Base-by-base conservation (phyloP, 495 filamentous ascomycete species). In the Penicillium verhagenii region DNA sequence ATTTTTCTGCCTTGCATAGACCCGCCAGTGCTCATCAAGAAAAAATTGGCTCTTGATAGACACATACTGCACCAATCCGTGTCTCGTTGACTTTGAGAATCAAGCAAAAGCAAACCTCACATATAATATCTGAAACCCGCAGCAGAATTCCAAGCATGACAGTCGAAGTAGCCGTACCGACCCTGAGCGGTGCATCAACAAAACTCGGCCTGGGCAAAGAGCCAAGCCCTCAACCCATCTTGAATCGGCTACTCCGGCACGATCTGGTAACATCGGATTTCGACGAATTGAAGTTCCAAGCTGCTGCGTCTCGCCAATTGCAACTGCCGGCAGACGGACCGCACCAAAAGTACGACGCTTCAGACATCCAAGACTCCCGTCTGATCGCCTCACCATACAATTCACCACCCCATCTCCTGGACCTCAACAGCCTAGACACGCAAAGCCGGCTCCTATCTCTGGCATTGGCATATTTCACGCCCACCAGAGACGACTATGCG, bases 321-420 rank as follows among this genome's bases (percentile, higher is more conserved):
- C 19, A 21, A 53, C 57, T 48, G 19, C n/a, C n/a, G 26, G 28
- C 13, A n/a, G 52, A 56, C 3, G 46, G 43, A n/a, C n/a, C n/a
- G 10, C 42, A 53, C 3, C 4, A 5, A 5, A 43, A 46, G 13
- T 14, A n/a, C 8, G 4, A 58, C 37, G 52, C 56, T 2, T 39
- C 60, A 45, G 56, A 59, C n/a, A 29, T 49, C 25, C n/a, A n/a
- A n/a, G 59, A 58, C 24, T 58, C 56, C 52, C 64, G 53, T 19
- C 77, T 92, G 23, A 73, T 90, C 37, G 76, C 83, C 38, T 94
- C 90, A 8, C 91, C 90, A 0, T 96, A 95, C 64, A 80, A 83
- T 33, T 78, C 81, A 39, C 59, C 65, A 16, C 67, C 76, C 1
- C 90, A 96, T 64, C 82, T 91, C 14, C 82, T 95, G 23, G 83